A percentile compares a stretch with the other conserved stretches of the same genome.
These are phyloP conservation scores for Sphaerobolus stellatus DNA, from an alignment of 1,284 basidiomycete genomes.

Conservation along the genomic window DNA sequence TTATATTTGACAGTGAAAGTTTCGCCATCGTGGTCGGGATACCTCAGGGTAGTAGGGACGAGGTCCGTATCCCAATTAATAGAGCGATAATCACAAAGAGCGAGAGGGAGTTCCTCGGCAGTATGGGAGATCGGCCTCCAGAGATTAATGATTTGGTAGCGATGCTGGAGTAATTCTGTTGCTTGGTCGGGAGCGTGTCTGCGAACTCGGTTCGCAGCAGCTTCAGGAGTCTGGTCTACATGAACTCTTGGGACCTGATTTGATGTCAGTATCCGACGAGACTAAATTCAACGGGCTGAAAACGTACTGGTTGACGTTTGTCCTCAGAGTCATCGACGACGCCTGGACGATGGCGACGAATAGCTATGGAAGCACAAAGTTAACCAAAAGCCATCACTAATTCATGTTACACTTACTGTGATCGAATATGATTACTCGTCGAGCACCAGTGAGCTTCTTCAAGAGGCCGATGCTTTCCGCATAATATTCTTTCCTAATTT, in stretches of 20 bases:
- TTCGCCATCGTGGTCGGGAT: not conserved
- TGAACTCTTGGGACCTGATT: not conserved
- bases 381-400: not conserved
- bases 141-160: not conserved
- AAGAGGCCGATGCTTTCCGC: slow-evolving; percentile 57
- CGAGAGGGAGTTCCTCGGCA: slow-evolving; percentile 59
- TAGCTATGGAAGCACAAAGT: slow-evolving; percentile 30
- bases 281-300: too few species aligned
- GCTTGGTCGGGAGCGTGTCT: not conserved
- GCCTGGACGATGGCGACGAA: slow-evolving; percentile 45
- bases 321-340: slow-evolving; percentile 39
- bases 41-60: not conserved
- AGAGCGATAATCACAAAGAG: slow-evolving; percentile 55
- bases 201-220: not conserved
- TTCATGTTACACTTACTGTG: slow-evolving; percentile 47
- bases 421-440: slow-evolving; percentile 58
- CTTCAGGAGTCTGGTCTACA: not conserved
- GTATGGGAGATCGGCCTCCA: not conserved
- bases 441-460: slow-evolving; percentile 61
- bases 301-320: slow-evolving; percentile 43
- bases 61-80: not conserved
- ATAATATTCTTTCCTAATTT: slow-evolving; percentile 55
- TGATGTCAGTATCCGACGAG: too few species aligned
- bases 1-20: not conserved
- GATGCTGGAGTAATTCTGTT: not conserved